A percentile compares a stretch with the other conserved stretches of the same genome.
Conservation (phyloP, 768 basidiomycete species). For the Russula dissimulans region DNA sequence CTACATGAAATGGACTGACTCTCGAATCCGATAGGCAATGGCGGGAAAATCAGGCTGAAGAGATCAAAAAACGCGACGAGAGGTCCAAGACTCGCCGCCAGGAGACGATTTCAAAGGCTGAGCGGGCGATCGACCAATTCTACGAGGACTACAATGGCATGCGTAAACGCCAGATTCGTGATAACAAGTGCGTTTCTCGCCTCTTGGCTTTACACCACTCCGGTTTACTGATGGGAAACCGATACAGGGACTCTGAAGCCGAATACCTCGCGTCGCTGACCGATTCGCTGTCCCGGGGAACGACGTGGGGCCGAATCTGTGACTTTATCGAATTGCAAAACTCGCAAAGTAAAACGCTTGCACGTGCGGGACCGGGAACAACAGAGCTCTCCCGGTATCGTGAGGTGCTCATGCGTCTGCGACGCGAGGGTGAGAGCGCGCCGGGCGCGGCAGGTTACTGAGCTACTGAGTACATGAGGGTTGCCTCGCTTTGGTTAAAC, state of each 20-base stretch:
- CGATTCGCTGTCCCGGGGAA: slow-evolving; percentile 74
- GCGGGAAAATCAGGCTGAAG: slow-evolving; percentile 78
- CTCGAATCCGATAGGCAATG: slow-evolving; percentile 50
- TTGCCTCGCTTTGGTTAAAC: slow-evolving; percentile 1
- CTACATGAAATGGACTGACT: background rate
- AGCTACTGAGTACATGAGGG: background rate
- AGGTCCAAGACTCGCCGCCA: slow-evolving; percentile 66
- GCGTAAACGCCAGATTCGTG: slow-evolving; percentile 83
- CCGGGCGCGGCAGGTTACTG: slow-evolving; percentile 92
- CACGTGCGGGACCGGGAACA: slow-evolving; percentile 77
- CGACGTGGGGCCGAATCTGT: slow-evolving; percentile 94
- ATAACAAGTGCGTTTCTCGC: slow-evolving; percentile 80
- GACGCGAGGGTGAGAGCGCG: slow-evolving; percentile 82
- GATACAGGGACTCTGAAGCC: slow-evolving; percentile 72
- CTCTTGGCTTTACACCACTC: background rate
- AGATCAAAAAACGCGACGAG: slow-evolving; percentile 79
- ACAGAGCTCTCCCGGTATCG: slow-evolving; percentile 87
- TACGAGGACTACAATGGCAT: slow-evolving; percentile 81
- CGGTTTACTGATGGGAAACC: background rate
- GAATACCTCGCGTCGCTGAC: slow-evolving; percentile 66
- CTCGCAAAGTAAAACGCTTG: slow-evolving; percentile 93
- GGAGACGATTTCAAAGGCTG: slow-evolving; percentile 77
- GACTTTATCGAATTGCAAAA: slow-evolving; percentile 82
- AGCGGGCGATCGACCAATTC: slow-evolving; percentile 81
- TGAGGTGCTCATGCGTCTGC: slow-evolving; percentile 82